Conservation (phyloP, 2,329 filamentous ascomycete species). For the Talaromyces pinophilus region DNA sequence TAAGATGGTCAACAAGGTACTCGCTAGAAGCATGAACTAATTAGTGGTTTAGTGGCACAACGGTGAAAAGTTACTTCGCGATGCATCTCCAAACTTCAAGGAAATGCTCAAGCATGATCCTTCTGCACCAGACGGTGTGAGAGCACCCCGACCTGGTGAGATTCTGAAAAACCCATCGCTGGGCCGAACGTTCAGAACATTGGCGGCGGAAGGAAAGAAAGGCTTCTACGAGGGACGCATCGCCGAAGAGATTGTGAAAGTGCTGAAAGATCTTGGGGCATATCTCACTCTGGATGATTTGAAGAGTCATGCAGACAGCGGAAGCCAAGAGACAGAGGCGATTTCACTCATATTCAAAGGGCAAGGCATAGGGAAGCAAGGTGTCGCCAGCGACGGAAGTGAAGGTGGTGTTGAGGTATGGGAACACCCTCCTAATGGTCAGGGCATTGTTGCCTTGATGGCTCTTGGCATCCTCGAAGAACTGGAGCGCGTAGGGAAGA, state of each 20-base stretch:
- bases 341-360: slow-evolving; percentile 79
- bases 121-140: slow-evolving; percentile 65
- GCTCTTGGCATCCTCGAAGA: slow-evolving; percentile 88
- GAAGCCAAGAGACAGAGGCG: slow-evolving; percentile 78
- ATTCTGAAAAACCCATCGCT: slow-evolving; percentile 84
- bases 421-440: slow-evolving; percentile 96
- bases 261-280: slow-evolving; percentile 73
- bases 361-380: slow-evolving; percentile 57
- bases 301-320: slow-evolving; percentile 68
- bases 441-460: slow-evolving; percentile 94
- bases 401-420: slow-evolving; percentile 71
- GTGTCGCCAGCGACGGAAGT: slow-evolving; percentile 40
- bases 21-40: not conserved
- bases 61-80: slow-evolving; percentile 63
- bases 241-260: slow-evolving; percentile 77
- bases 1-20: slow-evolving; percentile 48
- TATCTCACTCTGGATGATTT: slow-evolving; percentile 78
- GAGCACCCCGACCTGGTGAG: slow-evolving; percentile 77
- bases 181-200: slow-evolving; percentile 74
- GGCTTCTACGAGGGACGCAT: slow-evolving; percentile 89
- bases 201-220: slow-evolving; percentile 79
- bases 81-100: slow-evolving; percentile 78
- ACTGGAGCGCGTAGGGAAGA: slow-evolving; percentile 72
- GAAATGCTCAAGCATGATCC: slow-evolving; percentile 86
- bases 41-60: slow-evolving; percentile 64